Conservation (phyloP, 1,284 basidiomycete species). For the Phaffia rhodozyma region DNA sequence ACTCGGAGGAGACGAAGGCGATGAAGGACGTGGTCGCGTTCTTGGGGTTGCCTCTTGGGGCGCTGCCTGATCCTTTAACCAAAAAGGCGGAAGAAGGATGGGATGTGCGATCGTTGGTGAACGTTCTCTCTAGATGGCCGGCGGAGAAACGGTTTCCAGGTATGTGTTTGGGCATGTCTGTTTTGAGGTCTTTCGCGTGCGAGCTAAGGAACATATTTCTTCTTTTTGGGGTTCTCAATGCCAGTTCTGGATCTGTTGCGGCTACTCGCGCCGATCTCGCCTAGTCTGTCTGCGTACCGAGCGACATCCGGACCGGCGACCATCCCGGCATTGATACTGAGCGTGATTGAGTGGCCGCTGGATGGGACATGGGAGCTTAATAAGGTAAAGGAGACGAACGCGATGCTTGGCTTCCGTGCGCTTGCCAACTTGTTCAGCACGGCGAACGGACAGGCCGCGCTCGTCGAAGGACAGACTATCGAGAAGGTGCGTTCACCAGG, state of each 20-base stretch:
- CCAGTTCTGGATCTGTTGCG: slow-evolving; percentile 82
- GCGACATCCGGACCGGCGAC: slow-evolving; percentile 41
- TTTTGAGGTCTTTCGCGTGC: neutral
- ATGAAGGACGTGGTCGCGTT: slow-evolving; percentile 56
- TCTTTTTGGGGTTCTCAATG: slow-evolving; percentile 4
- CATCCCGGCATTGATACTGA: slow-evolving; percentile 53
- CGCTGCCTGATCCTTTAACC: slow-evolving; percentile 26
- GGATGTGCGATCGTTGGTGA: slow-evolving; percentile 53
- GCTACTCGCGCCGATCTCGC: slow-evolving; percentile 56
- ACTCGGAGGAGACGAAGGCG: slow-evolving; percentile 50
- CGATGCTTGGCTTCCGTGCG: slow-evolving; percentile 67
- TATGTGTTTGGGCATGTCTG: slow-evolving; percentile 32
- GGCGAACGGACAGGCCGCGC: slow-evolving; percentile 38
- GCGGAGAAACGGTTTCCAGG: slow-evolving; percentile 67
- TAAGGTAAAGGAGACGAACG: slow-evolving; percentile 72
- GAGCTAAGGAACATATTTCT: neutral
- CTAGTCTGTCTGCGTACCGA: slow-evolving; percentile 39
- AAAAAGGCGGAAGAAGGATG: slow-evolving; percentile 22
- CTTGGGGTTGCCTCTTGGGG: slow-evolving; percentile 46
- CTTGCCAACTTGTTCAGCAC: slow-evolving; percentile 61
- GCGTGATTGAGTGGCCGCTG: slow-evolving; percentile 40
- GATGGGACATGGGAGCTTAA: slow-evolving; percentile 51
- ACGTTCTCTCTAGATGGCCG: slow-evolving; percentile 68
- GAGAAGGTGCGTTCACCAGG: slow-evolving; percentile 39
- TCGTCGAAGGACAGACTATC: slow-evolving; percentile 43